phyloP scores from a whole-genome alignment of 169 alveolate species.

The Blepharisma undulans region DNA sequence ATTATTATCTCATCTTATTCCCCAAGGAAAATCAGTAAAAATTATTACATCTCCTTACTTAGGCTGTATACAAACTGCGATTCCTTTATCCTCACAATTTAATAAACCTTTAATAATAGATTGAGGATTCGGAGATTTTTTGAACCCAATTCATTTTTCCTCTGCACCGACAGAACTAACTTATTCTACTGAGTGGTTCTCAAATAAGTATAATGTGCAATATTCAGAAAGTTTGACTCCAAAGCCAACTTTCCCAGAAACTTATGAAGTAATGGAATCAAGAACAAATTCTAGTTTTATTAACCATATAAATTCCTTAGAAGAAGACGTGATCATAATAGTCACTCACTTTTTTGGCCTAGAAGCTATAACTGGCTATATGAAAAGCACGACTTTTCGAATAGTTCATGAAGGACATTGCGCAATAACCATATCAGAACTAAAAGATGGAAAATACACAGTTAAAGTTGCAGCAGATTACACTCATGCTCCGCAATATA shows the following conservation, averaged over 20 bases:
- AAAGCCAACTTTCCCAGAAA: conserved; percentile 14
- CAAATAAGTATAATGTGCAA: neutral
- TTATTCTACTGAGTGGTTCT: neutral
- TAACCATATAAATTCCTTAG: neutral
- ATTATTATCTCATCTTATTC: neutral
- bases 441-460: neutral
- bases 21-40: neutral
- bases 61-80: conserved; percentile 10
- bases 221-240: neutral
- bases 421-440: neutral
- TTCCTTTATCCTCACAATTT: neutral
- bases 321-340: neutral
- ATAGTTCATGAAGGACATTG: neutral
- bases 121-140: neutral
- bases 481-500: conserved; percentile 37
- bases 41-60: conserved; percentile 24
- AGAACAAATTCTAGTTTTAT: neutral
- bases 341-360: conserved; percentile 1
- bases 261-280: neutral
- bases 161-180: neutral
- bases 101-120: neutral
- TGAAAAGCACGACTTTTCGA: neutral
- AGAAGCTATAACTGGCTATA: neutral
- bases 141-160: neutral
- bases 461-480: neutral